Evolutionary conservation across 768 basidiomycete genomes (phyloP).

Genomic region (Psilocybe cubensis): DNA sequence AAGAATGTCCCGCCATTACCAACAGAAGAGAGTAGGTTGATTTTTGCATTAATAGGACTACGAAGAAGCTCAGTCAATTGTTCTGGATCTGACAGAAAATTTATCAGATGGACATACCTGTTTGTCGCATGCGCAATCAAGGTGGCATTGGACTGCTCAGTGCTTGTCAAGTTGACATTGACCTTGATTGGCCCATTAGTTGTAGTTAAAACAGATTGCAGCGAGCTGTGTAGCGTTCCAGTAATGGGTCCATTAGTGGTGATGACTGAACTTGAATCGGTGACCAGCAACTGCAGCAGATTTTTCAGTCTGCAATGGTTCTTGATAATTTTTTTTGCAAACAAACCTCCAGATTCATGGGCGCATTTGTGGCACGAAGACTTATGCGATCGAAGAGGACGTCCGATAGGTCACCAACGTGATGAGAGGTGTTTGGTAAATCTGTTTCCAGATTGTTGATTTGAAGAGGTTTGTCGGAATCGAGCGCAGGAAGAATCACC

Average conservation of each 20-base stretch:
- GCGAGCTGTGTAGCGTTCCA: constrained; percentile 43
- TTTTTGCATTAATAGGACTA: constrained; percentile 35
- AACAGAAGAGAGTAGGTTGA: constrained; percentile 33
- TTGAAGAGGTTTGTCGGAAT: background rate
- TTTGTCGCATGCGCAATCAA: constrained; percentile 43
- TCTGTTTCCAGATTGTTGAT: background rate
- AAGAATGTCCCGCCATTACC: constrained; percentile 34
- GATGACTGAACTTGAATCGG: background rate
- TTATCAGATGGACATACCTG: constrained; percentile 34
- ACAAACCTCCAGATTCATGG: constrained; percentile 37
- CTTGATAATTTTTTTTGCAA: background rate
- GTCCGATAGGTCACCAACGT: background rate
- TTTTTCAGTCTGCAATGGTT: background rate
- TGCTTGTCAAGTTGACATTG: constrained; percentile 38
- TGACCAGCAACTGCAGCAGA: constrained; percentile 3
- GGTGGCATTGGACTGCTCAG: constrained; percentile 21
- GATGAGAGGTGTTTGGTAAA: background rate
- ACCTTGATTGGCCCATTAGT: constrained; percentile 45
- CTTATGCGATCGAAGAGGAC: background rate
- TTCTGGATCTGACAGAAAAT: background rate
- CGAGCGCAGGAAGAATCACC: background rate
- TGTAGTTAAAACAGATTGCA: constrained; percentile 39
- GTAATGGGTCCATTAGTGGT: constrained; percentile 25
- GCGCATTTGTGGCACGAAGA: constrained; percentile 2
- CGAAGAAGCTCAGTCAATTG: background rate